Evolutionary conservation across 2,329 filamentous ascomycete species (phyloP), one percentile per base, ranked within the genome.

Genomic region (Hymenotorrendiella dingleyae): DNA sequence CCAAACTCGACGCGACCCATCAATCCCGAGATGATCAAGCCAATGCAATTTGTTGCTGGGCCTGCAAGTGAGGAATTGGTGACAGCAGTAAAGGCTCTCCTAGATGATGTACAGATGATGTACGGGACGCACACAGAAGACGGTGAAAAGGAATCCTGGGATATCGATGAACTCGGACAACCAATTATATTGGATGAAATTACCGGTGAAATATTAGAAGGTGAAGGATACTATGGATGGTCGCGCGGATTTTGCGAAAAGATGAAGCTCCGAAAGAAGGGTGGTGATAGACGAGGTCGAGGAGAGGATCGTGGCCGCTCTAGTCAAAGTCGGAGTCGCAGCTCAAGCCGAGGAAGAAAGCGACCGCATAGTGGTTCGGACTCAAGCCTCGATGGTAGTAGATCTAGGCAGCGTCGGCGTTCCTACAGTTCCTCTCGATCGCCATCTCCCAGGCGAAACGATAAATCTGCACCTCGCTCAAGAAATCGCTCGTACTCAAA

Each of bases 191-290:
- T 77, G 3, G 80, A 88, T 53, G 78, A 82, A 52, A 66, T 77
- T n/a, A 83, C 77, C 0, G 81, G 81, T 0, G 65, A 61, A n/a
- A 55, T 82, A 2, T 60, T 81, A 6, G 71, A 73, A 6, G 82
- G 81, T 1, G 81, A 86, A 49, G 86, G 84, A 1, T 94, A 94
- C 62, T 94, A 94, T 59, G 89, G 88, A 47, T 94, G 89, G 89
- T 91, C 87, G 4, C 74, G 77, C 28, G 69, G 70, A 1, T 93
- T 94, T 54, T 94, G 86, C 60, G 72, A 86, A 52, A 85, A 84
- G 57, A 93, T 93, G 84, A 87, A 83, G 64, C 66, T 70, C 38
- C 69, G 74, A 27, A 58, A 55, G 44, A 59, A 52, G 30, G 58
- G 54, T n/a, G 29, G 48, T 2, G 47, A 53, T 24, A 34, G 44